These are phyloP conservation scores for Manihot esculenta DNA, from an alignment of 441 rosid species.

Conservation along the genomic window DNA sequence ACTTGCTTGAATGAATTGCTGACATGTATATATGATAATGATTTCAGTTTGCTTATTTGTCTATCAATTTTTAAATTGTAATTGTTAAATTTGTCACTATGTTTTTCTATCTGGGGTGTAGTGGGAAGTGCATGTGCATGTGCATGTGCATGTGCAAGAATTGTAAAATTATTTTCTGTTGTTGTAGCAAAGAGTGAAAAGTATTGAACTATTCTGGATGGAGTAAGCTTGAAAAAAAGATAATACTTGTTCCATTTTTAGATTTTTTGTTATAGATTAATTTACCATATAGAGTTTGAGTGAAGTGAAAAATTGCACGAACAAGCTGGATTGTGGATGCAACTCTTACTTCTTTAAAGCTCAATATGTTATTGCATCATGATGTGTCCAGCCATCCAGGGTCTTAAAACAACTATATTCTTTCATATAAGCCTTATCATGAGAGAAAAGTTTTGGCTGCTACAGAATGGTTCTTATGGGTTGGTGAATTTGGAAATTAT, in stretches of 20 bases:
- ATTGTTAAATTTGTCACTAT: not conserved
- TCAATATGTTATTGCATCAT: not conserved
- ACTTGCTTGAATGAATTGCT: constrained; percentile 14
- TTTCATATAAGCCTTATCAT: not conserved
- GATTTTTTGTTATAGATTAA: not conserved
- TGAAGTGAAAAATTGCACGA: not conserved
- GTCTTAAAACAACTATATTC: not conserved
- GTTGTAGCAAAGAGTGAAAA: not conserved
- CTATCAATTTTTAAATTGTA: not conserved
- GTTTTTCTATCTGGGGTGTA: not conserved
- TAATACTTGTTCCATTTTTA: not conserved
- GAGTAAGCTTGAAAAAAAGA: not conserved
- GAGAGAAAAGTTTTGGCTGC: not conserved
- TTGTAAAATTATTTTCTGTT: constrained; percentile 7
- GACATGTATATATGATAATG: not conserved
- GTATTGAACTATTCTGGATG: not conserved
- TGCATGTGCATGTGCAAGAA: not conserved
- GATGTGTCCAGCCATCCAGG: not conserved
- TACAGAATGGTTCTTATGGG: not conserved
- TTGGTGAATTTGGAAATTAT: not conserved
- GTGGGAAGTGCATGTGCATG: not conserved
- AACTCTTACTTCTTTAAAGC: not conserved
- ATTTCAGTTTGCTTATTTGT: constrained; percentile 5
- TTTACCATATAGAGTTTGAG: not conserved
- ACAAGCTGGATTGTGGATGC: not conserved